Evolutionary conservation across 2,329 filamentous ascomycete species (phyloP).

Genomic region (Escovopsis weberi): DNA sequence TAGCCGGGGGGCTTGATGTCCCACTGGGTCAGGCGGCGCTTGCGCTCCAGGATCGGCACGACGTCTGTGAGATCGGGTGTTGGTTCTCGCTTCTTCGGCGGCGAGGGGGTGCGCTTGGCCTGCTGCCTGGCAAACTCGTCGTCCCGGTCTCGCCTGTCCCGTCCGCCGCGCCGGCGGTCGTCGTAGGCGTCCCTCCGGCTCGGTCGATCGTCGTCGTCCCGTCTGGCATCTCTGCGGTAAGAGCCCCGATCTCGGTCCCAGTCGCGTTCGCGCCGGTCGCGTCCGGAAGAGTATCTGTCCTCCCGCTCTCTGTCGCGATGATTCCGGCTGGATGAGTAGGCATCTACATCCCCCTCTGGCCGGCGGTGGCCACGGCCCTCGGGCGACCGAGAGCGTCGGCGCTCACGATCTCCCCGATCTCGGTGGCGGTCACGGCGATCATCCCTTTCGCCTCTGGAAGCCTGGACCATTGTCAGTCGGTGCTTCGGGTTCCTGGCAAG

Average conservation of each 20-base stretch:
- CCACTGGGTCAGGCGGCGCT: conserved; percentile 93
- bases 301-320: conserved; percentile 90
- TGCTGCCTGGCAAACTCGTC: conserved; percentile 29
- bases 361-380: conserved; percentile 53
- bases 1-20: conserved; percentile 98
- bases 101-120: conserved; percentile 59
- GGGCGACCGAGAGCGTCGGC: conserved; percentile 77
- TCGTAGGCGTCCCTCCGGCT: conserved; percentile 36
- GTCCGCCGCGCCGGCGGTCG: conserved; percentile 37
- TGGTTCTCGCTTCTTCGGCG: conserved; percentile 81
- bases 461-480: conserved; percentile 12
- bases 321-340: conserved; percentile 84
- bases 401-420: conserved; percentile 37
- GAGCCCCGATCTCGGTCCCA: conserved; percentile 58
- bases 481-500: not conserved
- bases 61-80: conserved; percentile 88
- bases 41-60: conserved; percentile 68
- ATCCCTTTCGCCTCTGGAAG: conserved; percentile 18
- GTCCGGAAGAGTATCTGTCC: conserved; percentile 62
- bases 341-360: conserved; percentile 66
- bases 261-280: conserved; percentile 49
- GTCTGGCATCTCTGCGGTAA: conserved; percentile 44
- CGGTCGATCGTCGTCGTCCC: conserved; percentile 49
- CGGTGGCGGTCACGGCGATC: conserved; percentile 25
- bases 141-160: conserved; percentile 24